Conservation (phyloP, 768 basidiomycete species). For the Ramaria rubella region DNA sequence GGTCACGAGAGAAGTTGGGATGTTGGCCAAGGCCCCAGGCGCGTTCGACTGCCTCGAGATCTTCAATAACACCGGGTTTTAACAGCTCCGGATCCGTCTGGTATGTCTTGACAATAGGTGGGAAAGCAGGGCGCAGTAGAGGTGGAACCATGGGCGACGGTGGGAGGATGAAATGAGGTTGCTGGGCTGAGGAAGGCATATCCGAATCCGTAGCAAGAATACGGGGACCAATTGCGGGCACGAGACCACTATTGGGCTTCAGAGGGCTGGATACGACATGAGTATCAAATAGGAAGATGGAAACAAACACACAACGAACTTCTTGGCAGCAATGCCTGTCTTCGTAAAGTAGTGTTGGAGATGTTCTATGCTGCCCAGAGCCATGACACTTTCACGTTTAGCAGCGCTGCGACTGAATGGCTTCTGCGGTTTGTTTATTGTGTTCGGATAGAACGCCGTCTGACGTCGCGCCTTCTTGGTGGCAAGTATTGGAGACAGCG, state of each 20-base stretch:
- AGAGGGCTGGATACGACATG: constrained; percentile 27
- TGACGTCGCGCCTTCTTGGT: constrained; percentile 53
- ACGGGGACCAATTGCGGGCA: constrained; percentile 61
- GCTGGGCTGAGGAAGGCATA: constrained; percentile 36
- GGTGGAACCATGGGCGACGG: constrained; percentile 58
- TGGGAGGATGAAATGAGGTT: constrained; percentile 55
- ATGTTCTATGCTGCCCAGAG: constrained; percentile 92
- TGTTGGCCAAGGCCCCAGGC: constrained; percentile 48
- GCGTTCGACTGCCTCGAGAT: constrained; percentile 54
- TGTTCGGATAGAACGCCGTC: constrained; percentile 73
- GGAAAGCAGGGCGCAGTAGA: constrained; percentile 36
- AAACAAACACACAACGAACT: constrained; percentile 42
- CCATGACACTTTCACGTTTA: constrained; percentile 90
- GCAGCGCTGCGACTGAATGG: constrained; percentile 88
- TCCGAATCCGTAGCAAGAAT: constrained; percentile 35
- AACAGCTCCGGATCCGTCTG: constrained; percentile 74
- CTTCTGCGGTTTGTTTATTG: constrained; percentile 72
- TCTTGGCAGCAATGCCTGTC: constrained; percentile 65
- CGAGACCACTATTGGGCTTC: constrained; percentile 54
- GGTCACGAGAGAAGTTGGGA: constrained; percentile 13
- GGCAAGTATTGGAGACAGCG: constrained; percentile 27
- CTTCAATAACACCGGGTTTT: constrained; percentile 70
- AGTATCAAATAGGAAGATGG: constrained; percentile 12
- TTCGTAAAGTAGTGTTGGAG: constrained; percentile 94
- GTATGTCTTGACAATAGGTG: constrained; percentile 54